Base-by-base conservation (phyloP, 768 basidiomycete genomes). In the Trametopsis cervina region DNA sequence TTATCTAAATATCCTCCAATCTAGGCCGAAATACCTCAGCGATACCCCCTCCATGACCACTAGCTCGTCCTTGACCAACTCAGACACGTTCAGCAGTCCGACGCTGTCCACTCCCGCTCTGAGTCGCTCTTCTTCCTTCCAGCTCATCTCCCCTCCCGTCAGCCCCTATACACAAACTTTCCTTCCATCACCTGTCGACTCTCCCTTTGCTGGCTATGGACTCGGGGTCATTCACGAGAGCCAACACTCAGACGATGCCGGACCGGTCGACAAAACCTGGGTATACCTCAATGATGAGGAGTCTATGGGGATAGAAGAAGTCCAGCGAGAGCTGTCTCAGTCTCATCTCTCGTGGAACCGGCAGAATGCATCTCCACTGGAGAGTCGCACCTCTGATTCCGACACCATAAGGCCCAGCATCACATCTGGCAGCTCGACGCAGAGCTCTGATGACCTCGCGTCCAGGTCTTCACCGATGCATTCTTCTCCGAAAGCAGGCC, bases 21-120 rank as follows among this genome's bases (percentile, higher is more conserved):
- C 7, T 33, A 69, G 62, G 22, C 61, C 56, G 68, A 46, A 69
- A 69, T 49, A 72, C 46, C 51, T 46, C 45, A 43, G 69, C 42
- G 73, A 75, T 49, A 70, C 69, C n/a, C 74, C 74, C n/a, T 74
- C 76, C 9, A 63, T 78, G 42, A 54, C 59, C 17, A 57, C 61
- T 2, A 70, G 68, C n/a, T 73, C 73, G 15, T 74, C 76, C 9
- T 63, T 78, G 42, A 54, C 59, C 18, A 57, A 59, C 2, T 61
- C 63, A n/a, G 50, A 60, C 13, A 64, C 65, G 22, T 57, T 53
- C 44, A 66, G 57, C 49, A 43, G 26, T 15, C 17, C 40, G 9
- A 63, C 66, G 6, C 27, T 62, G 29, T 55, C 51, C 42, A 49
- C 63, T 37, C 50, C 64, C 33, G 45, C 57, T 50, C 52, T 57